Conservation (phyloP, 192 early-diverging fungal species). For the Entomortierella chlamydospora region DNA sequence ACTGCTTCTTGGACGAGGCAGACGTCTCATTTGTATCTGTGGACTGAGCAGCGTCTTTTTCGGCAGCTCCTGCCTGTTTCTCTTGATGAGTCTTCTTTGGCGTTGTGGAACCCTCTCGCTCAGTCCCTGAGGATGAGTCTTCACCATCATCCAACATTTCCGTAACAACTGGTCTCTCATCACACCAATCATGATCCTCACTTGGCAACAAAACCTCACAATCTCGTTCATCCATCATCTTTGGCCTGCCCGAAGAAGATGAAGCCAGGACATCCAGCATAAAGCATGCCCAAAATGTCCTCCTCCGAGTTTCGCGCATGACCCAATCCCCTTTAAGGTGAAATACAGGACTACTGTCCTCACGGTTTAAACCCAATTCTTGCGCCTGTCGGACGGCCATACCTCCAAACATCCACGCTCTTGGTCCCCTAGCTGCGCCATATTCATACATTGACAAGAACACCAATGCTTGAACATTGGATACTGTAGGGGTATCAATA, state of each 20-base stretch:
- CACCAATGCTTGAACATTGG: slow-evolving; percentile 62
- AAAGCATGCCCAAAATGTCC: slow-evolving; percentile 66
- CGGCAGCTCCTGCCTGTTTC: not conserved
- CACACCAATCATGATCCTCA: slow-evolving; percentile 59
- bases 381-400: slow-evolving; percentile 65
- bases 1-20: slow-evolving; percentile 8
- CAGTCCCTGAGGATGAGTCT: slow-evolving; percentile 32
- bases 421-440: slow-evolving; percentile 63
- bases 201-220: slow-evolving; percentile 63
- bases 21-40: not conserved
- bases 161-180: slow-evolving; percentile 46
- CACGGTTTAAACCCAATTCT: slow-evolving; percentile 65
- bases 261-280: slow-evolving; percentile 58
- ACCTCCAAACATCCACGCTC: slow-evolving; percentile 69
- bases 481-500: slow-evolving; percentile 60
- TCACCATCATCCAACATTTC: slow-evolving; percentile 45
- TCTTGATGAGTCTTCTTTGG: not conserved
- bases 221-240: slow-evolving; percentile 59
- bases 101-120: slow-evolving; percentile 11
- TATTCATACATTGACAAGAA: slow-evolving; percentile 62
- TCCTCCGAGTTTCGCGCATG: slow-evolving; percentile 60
- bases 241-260: slow-evolving; percentile 58
- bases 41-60: not conserved
- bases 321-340: slow-evolving; percentile 54
- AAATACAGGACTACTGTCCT: slow-evolving; percentile 51